Base-by-base conservation (phyloP, 371 early-diverging fungal species). In the Mortierella sp. region DNA sequence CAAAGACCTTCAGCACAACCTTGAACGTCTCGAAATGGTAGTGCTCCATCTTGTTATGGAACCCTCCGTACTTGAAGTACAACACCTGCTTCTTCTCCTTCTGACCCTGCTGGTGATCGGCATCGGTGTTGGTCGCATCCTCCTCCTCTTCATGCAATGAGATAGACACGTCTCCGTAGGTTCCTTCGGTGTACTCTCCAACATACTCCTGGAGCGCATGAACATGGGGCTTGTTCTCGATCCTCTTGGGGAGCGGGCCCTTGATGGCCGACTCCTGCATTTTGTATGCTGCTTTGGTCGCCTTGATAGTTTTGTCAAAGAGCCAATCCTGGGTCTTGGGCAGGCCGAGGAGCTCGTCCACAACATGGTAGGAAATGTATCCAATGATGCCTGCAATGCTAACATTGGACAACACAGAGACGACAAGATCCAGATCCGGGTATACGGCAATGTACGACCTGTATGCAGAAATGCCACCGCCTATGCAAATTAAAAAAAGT, bases 241-340 rank as follows among this genome's bases (percentile, higher is more conserved):
- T 66, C n/a, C 24, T 55, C 16, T 50, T 29, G 4, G 76, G 76
- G 11, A 71, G 34, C 2, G 14, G 6, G 2, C 66, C 66, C 58
- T 6, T 16, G 31, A 1, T 0, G 2, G n/a, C n/a, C n/a, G 22
- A 34, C 8, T 16, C 26, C 1, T 39, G 64, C 13, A 7, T 5
- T 5, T 16, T 26, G 48, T 70, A 70, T 0, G 14, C 7, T 0
- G 3, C 31, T 34, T 70, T 24, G 7, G 70, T 71, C 22, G 8
- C 24, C 10, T 52, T 48, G 9, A 55, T 16, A 4, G 71, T 41
- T 29, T 13, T 47, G 19, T 40, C 66, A 8, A 31, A 39, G 5
- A 76, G 39, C 76, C 76, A 76, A 34, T 66, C 66, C n/a, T 55
- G 39, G 9, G 66, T 70, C 45, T 45, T 31, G 24, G 45, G 71